These are phyloP conservation scores for Melaleuca quinquenervia DNA, from an alignment of 345 rosid genomes.

Conservation along the genomic window DNA sequence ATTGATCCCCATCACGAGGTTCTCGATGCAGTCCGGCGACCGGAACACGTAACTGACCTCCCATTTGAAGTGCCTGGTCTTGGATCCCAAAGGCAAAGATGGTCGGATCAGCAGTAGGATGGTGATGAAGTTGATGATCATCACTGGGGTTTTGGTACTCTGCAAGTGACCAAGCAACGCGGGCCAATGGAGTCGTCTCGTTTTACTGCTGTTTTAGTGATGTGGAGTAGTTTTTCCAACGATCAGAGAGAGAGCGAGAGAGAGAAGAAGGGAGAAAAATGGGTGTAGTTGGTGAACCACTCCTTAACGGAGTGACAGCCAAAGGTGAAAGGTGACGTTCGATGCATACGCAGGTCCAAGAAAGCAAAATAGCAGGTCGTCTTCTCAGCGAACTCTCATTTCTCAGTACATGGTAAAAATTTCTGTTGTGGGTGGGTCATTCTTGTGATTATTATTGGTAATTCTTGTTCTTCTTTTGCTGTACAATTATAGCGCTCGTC, in stretches of 20 bases:
- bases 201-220: not conserved
- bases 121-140: not conserved
- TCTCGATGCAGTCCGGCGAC: constrained; percentile 67
- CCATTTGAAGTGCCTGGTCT: constrained; percentile 39
- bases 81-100: not conserved
- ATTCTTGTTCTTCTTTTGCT: not conserved
- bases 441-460: not conserved
- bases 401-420: not conserved
- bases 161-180: not conserved
- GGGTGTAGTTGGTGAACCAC: not conserved
- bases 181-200: not conserved
- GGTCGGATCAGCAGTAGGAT: not conserved
- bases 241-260: not conserved
- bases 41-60: constrained; percentile 48
- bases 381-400: not conserved
- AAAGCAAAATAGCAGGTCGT: not conserved
- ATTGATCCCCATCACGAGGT: constrained; percentile 59
- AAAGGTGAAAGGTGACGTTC: not conserved
- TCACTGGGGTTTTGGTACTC: not conserved
- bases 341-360: not conserved
- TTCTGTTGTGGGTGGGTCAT: not conserved
- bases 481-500: not conserved
- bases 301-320: not conserved
- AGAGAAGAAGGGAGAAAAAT: not conserved
- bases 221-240: not conserved